phyloP scores from a whole-genome alignment of 2,329 filamentous ascomycete species.

The Esteya vermicola region DNA sequence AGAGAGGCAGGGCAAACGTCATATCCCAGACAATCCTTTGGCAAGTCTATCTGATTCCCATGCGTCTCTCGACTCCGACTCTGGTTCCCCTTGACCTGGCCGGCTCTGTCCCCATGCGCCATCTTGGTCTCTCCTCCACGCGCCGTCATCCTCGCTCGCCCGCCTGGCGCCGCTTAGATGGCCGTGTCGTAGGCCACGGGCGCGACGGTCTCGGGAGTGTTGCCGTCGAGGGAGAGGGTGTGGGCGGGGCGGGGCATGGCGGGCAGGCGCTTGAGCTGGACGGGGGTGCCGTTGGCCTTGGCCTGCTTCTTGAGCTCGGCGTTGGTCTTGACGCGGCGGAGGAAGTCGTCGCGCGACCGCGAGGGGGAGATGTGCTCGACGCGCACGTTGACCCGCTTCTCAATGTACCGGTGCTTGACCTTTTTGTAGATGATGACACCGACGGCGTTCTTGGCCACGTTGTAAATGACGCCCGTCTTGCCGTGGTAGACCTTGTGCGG shows the following conservation, averaged over 20 bases:
- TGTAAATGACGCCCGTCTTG: conserved; percentile 97
- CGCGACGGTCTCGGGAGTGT: conserved; percentile 13
- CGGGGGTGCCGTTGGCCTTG: conserved; percentile 73
- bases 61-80: no score
- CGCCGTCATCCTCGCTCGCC: no score
- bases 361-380: conserved; percentile 94
- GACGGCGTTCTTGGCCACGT: conserved; percentile 95
- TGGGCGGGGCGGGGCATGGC: conserved; percentile 64
- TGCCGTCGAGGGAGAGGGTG: conserved; percentile 28
- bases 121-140: no score
- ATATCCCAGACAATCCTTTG: no score
- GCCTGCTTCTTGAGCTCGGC: conserved; percentile 84
- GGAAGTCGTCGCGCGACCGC: conserved; percentile 91
- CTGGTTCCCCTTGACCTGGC: no score
- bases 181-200: conserved; percentile 85
- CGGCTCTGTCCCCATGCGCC: no score
- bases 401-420: conserved; percentile 98
- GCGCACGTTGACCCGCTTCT: conserved; percentile 99
- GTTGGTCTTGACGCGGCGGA: conserved; percentile 93
- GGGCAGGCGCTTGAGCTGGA: conserved; percentile 89
- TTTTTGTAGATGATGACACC: conserved; percentile 99
- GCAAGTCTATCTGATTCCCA: no score
- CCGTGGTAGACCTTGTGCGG: conserved; percentile 99
- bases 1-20: no score
- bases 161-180: conserved; percentile 47